These are phyloP conservation scores for Capsicum pubescens DNA, from an alignment of 257 asterid genomes.

Conservation along the genomic window DNA sequence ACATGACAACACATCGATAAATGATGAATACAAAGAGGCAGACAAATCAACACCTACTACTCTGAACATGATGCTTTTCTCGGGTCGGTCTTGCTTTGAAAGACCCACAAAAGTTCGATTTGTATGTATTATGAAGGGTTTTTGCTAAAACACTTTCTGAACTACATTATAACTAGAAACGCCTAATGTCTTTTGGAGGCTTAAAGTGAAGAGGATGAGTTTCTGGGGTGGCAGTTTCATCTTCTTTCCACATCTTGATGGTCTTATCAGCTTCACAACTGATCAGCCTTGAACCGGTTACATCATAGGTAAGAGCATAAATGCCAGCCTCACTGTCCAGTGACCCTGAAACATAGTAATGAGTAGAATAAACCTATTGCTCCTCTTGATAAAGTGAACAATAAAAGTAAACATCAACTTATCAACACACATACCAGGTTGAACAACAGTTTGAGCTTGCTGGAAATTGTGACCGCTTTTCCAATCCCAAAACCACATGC, in stretches of 20 bases:
- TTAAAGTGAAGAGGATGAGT: slow-evolving; percentile 89
- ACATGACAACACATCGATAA: not conserved
- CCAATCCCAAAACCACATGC: slow-evolving; percentile 99
- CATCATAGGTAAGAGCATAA: slow-evolving; percentile 68
- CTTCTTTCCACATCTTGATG: slow-evolving; percentile 98
- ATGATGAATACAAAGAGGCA: slow-evolving; percentile 15
- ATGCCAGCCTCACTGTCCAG: slow-evolving; percentile 99
- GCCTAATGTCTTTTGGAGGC: slow-evolving; percentile 89
- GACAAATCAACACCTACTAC: not conserved
- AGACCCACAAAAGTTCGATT: not conserved
- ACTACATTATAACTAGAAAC: slow-evolving; percentile 51
- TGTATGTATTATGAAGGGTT: not conserved
- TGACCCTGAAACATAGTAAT: slow-evolving; percentile 56
- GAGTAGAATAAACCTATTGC: slow-evolving; percentile 12
- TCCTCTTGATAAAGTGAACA: not conserved
- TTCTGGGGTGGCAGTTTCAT: slow-evolving; percentile 84
- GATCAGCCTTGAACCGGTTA: slow-evolving; percentile 82
- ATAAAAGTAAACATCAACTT: not conserved
- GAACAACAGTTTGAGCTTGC: slow-evolving; percentile 92
- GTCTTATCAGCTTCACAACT: slow-evolving; percentile 97
- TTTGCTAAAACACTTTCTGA: not conserved
- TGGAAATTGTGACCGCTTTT: slow-evolving; percentile 97
- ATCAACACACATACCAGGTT: slow-evolving; percentile 67
- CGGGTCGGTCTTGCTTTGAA: not conserved
- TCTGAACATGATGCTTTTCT: slow-evolving; percentile 6